Evolutionary conservation across 2,329 filamentous ascomycete species (phyloP).

Genomic region (Verticillium dahliae): DNA sequence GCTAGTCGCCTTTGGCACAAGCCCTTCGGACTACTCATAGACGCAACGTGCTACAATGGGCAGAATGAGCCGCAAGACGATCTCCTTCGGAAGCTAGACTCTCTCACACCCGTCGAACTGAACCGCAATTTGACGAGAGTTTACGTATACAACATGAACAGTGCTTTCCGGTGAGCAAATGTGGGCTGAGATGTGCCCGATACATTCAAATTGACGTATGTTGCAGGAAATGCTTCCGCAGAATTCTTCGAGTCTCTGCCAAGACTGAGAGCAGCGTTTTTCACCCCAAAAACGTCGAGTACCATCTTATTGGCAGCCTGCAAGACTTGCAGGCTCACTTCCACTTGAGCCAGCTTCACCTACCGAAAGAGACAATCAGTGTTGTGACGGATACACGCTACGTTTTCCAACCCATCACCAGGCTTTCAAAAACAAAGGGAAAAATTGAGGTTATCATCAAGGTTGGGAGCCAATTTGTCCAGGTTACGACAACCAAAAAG

Average conservation of each 20-base stretch:
- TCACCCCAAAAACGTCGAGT: conserved; percentile 62
- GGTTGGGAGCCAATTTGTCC: conserved; percentile 63
- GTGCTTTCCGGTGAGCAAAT: conserved; percentile 49
- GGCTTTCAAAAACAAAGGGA: conserved; percentile 63
- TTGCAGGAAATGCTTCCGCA: conserved; percentile 55
- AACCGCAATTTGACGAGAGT: conserved; percentile 52
- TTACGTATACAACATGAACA: conserved; percentile 71
- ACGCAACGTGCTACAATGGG: conserved; percentile 65
- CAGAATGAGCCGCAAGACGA: conserved; percentile 60
- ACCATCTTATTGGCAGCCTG: conserved; percentile 58
- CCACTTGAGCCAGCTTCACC: conserved; percentile 57
- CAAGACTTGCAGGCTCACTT: conserved; percentile 62
- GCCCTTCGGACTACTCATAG: conserved; percentile 60
- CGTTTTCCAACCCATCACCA: conserved; percentile 58
- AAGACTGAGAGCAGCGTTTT: conserved; percentile 55
- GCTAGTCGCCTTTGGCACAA: conserved; percentile 65
- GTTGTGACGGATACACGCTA: conserved; percentile 61
- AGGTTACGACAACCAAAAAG: conserved; percentile 62
- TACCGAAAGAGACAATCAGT: conserved; percentile 65
- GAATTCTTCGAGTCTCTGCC: conserved; percentile 53
- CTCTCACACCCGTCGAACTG: conserved; percentile 56
- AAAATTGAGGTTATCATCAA: conserved; percentile 64
- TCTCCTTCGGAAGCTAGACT: conserved; percentile 56
- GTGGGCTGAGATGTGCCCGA: conserved; percentile 5
- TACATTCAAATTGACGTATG: background rate